A percentile compares a stretch with the other conserved stretches of the same genome.
These are phyloP conservation scores for Pyrrhoderma noxium DNA, from an alignment of 1,284 basidiomycete genomes.

Conservation along the genomic window DNA sequence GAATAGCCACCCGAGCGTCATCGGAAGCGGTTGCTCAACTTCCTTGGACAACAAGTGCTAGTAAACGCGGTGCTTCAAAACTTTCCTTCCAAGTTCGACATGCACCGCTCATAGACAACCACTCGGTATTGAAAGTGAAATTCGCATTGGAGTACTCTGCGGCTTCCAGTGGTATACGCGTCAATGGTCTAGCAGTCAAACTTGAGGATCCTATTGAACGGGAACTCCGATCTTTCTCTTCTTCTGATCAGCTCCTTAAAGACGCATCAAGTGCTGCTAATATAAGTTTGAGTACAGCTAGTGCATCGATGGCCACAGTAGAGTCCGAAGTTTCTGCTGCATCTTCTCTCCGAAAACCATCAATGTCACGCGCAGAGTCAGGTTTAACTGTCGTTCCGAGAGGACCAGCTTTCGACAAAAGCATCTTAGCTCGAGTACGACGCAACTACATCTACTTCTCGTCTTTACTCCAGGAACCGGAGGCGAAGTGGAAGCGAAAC, in stretches of 20 bases:
- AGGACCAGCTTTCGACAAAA: slow-evolving; percentile 61
- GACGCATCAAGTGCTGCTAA: slow-evolving; percentile 66
- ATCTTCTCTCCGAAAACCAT: slow-evolving; percentile 27
- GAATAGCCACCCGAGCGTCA: slow-evolving; percentile 61
- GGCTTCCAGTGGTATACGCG: slow-evolving; percentile 62
- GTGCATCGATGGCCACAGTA: slow-evolving; percentile 37
- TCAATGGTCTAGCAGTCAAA: slow-evolving; percentile 76
- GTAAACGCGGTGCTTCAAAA: slow-evolving; percentile 32
- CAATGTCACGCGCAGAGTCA: slow-evolving; percentile 26
- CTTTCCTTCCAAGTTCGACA: slow-evolving; percentile 68
- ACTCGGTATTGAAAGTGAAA: slow-evolving; percentile 73
- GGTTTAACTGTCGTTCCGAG: slow-evolving; percentile 33
- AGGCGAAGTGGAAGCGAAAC: slow-evolving; percentile 94
- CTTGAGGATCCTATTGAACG: slow-evolving; percentile 61
- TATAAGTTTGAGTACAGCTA: slow-evolving; percentile 55
- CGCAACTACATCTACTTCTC: slow-evolving; percentile 99
- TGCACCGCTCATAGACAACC: slow-evolving; percentile 60
- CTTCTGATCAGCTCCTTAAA: slow-evolving; percentile 52
- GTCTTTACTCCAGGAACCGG: slow-evolving; percentile 93
- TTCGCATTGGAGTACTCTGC: slow-evolving; percentile 77
- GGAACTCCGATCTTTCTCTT: slow-evolving; percentile 49
- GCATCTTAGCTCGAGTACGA: slow-evolving; percentile 76
- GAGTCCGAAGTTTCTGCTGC: slow-evolving; percentile 22
- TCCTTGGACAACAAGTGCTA: slow-evolving; percentile 67
- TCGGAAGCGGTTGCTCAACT: slow-evolving; percentile 66